Base-by-base conservation (phyloP, 1,284 basidiomycete species). In the Boletus calvinii region DNA sequence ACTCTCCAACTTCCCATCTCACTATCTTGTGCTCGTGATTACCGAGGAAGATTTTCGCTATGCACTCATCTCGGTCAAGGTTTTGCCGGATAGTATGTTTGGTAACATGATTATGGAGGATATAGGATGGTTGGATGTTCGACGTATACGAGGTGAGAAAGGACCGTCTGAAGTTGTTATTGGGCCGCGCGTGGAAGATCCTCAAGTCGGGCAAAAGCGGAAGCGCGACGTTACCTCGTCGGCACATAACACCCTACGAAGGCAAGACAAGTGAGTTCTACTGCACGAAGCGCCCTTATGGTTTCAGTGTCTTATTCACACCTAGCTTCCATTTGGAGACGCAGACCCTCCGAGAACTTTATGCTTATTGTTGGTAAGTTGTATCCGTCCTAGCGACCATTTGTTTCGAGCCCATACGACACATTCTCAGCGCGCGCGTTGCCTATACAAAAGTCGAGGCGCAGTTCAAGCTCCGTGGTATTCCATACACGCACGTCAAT, bases 361-460 rank as follows among this genome's bases (percentile, higher is more conserved):
- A 92, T 62, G 85, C 81, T 29, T 92, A 90, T 64, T 91, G 87
- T 71, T 87, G 87, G 89, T 90, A 59, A 57, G 78, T 37, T 7
- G 4, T 6, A 31, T 50, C 15, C 6, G 13, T 50, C 18, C 18
- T 22, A 12, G 18, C 11, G 18, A 46, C 26, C 15, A n/a, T 22
- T 46, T 38, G 17, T 35, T 29, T 39, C 18, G n/a, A 48, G 26
- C 18, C 10, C 32, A 6, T 24, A 30, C 30, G 32, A 31, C 47
- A 17, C 43, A 22, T 44, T 48, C 37, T 49, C 20, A 94, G 92
- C 62, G 94, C 93, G 9, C 86, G 94, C 8, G 90, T 95, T n/a
- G 87, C 92, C 15, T 92, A 92, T 66, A 87, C 84, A 55, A 91
- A 87, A 61, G 84, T 98, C 48, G 92, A 97, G 67, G 78, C 84